Conservation (phyloP, 116 monocot genomes). For the Dioscorea cayenensis region DNA sequence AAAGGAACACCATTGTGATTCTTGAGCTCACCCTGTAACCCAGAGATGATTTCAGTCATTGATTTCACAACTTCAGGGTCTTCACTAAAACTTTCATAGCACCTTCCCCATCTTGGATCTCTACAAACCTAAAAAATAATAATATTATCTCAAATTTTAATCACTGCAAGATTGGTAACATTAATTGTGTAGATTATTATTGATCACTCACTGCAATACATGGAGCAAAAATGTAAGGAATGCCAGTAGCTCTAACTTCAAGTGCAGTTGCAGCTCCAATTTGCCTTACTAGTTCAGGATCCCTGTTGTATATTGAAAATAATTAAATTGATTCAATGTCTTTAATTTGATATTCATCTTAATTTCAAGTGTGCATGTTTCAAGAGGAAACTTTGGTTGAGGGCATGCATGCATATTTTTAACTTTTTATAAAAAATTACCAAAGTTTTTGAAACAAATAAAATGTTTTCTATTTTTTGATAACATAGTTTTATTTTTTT, state of each 20-base stretch:
- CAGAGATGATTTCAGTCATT: constrained; percentile 49
- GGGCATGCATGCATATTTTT: no score
- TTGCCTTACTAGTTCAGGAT: constrained; percentile 42
- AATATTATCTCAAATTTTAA: neutral
- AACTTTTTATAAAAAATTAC: no score
- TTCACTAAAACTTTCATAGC: constrained; percentile 44
- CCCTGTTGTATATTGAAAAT: constrained; percentile 18
- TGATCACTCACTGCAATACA: constrained; percentile 38
- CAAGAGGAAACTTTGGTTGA: no score
- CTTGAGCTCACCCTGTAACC: constrained; percentile 42
- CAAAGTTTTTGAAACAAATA: no score
- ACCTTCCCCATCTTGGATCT: constrained; percentile 48
- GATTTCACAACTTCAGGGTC: constrained; percentile 35
- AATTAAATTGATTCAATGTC: no score
- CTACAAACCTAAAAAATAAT: constrained; percentile 25
- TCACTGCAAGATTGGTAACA: neutral
- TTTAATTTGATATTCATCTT: no score
- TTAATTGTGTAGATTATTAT: neutral
- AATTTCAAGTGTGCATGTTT: no score
- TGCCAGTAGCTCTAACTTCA: constrained; percentile 60
- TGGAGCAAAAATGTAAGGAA: constrained; percentile 51
- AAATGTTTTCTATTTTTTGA: no score
- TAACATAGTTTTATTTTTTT: no score
- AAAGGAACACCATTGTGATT: constrained; percentile 31
- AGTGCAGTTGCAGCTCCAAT: constrained; percentile 64